Base-by-base conservation (phyloP, 1,284 basidiomycete genomes). In the Kwoniella shivajii region DNA sequence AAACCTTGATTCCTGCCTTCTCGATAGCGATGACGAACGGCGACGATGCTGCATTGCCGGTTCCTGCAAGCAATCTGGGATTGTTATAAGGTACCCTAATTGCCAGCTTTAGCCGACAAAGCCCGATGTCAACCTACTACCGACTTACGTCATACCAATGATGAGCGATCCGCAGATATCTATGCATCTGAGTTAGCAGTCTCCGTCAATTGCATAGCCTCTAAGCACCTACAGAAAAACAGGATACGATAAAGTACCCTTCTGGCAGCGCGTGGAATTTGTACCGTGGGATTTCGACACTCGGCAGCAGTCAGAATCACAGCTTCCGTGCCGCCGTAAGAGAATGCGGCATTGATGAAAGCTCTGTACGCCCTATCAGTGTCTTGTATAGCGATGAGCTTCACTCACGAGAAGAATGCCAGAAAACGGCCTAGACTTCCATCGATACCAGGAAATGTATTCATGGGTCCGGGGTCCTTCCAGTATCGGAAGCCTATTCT, bases 21-120 rank as follows among this genome's bases (percentile, higher is more conserved):
- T 83, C 67, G 11, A 74, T 71, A 5, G 88, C 88, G 63, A 90
- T 87, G 56, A 90, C 88, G 71, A 89, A 90, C 0, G 89, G 88
- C 10, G 86, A 88, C 3, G 88, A 87, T 14, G 85, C 83, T 13
- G 86, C 84, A 47, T 85, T 85, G 26, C 74, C 65, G 6, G 84
- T 84, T n/a, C 62, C 76, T 72, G 60, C 42, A 42, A 68, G 59
- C 68, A 82, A 60, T 66, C 78, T 33, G 70, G 78, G 24, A 6
- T 64, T 66, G 47, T 56, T 57, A 10, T 71, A 73, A 56, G 73
- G 70, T 26, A 83, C 86, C 14, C n/a, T n/a, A n/a, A n/a, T n/a
- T n/a, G n/a, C n/a, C n/a, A n/a, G n/a, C 62, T 53, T 29, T 52
- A 47, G 24, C 52, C 57, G 6, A 60, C 59, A 2, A 58, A 57